Conservation (phyloP, 225 moss, liverwort and hornwort species). For the Climacium dendroides region DNA sequence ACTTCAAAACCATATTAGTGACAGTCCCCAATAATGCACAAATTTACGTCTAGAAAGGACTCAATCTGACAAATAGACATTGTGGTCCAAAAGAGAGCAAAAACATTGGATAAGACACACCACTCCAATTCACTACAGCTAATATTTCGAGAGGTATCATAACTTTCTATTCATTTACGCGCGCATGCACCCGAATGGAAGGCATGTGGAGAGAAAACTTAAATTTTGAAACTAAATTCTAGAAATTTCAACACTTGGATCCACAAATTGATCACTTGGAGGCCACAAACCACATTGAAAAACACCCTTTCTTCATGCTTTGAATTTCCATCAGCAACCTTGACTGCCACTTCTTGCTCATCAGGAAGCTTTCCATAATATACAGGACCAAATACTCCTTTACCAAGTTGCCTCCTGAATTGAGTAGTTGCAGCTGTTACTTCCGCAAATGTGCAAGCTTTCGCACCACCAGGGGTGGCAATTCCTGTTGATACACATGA, state of each 20-base stretch:
- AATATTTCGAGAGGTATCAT: too few species aligned
- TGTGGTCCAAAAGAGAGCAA: too few species aligned
- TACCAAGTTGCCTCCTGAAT: constrained; percentile 7
- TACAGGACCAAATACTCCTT: neutral
- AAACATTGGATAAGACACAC: too few species aligned
- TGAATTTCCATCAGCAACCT: constrained; percentile 1
- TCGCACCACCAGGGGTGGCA: neutral
- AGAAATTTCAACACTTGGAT: neutral
- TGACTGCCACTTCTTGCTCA: constrained; percentile 36
- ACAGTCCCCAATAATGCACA: neutral
- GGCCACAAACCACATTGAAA: constrained; percentile 20
- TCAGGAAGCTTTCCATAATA: constrained; percentile 13
- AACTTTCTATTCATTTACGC: too few species aligned
- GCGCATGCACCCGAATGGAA: too few species aligned
- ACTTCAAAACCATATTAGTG: neutral
- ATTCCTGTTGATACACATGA: neutral
- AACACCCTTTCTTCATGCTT: constrained; percentile 14
- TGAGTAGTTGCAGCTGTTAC: constrained; percentile 10
- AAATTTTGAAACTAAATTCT: too few species aligned
- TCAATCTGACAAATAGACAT: neutral
- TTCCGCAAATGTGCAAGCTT: constrained; percentile 3
- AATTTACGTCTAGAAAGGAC: too few species aligned
- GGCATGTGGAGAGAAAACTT: too few species aligned
- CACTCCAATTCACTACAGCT: too few species aligned
- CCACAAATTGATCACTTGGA: too few species aligned